Percentiles rank a stretch among this genome's conserved stretches.
These are phyloP conservation scores for Sporormia fimetaria DNA, from an alignment of 495 filamentous ascomycete genomes.

Conservation along the genomic window DNA sequence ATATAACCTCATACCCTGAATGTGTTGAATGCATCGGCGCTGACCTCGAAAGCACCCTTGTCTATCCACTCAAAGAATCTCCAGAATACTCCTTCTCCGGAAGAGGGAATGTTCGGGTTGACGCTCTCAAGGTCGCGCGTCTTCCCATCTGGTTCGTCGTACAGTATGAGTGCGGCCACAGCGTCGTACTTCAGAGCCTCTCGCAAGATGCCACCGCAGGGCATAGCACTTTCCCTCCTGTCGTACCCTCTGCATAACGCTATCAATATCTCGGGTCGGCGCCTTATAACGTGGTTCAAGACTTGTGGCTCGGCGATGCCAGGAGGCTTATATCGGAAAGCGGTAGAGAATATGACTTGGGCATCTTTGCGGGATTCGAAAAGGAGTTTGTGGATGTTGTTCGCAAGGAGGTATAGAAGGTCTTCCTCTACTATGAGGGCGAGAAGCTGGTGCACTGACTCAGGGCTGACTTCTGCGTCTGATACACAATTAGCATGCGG, in stretches of 20 bases:
- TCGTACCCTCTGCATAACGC: conserved; percentile 85
- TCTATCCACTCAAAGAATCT: conserved; percentile 98
- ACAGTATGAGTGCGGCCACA: conserved; percentile 77
- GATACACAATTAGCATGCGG: conserved; percentile 14
- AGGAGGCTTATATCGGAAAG: conserved; percentile 67
- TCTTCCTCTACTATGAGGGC: conserved; percentile 76
- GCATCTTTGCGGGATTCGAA: conserved; percentile 91
- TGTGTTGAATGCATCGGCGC: conserved; percentile 92
- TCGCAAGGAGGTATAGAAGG: conserved; percentile 69
- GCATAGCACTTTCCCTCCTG: conserved; percentile 80
- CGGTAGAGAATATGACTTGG: conserved; percentile 80
- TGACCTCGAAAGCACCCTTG: conserved; percentile 86
- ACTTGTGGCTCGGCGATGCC: conserved; percentile 59
- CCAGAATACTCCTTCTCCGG: conserved; percentile 83
- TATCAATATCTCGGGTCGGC: conserved; percentile 74
- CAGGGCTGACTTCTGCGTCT: conserved; percentile 79
- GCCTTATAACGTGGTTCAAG: conserved; percentile 71
- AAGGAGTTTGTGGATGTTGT: conserved; percentile 66
- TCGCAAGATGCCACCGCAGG: conserved; percentile 78
- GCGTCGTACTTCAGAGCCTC: conserved; percentile 88
- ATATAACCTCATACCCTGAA: conserved; percentile 58
- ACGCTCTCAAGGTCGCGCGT: conserved; percentile 49
- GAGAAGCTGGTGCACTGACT: conserved; percentile 72
- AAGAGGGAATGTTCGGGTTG: conserved; percentile 53
- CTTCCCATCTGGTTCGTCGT: conserved; percentile 62